Conservation (phyloP, 139 green algal genomes). For the Micromonas commoda region DNA sequence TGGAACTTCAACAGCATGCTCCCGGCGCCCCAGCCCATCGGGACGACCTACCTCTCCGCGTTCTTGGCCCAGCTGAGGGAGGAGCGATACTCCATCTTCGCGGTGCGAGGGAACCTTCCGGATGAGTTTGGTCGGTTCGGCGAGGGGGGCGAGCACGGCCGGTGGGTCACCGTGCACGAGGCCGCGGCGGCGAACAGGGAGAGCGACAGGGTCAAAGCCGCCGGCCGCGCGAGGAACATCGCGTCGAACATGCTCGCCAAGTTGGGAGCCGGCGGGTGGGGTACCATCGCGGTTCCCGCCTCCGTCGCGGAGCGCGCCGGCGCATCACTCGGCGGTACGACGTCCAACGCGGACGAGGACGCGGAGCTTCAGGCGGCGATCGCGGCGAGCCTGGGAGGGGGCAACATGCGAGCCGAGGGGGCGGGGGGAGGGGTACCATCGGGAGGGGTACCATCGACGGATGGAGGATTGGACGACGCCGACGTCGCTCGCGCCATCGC, state of each 20-base stretch:
- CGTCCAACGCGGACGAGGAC: conserved; percentile 38
- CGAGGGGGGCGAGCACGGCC: conserved; percentile 39
- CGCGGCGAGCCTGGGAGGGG: conserved; percentile 37
- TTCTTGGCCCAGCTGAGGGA: conserved; percentile 51
- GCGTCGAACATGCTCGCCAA: neutral
- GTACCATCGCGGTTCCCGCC: neutral
- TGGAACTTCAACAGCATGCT: conserved; percentile 79
- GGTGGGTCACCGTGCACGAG: conserved; percentile 25
- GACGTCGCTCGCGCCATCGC: conserved; percentile 55
- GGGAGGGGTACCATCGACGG: conserved; percentile 2
- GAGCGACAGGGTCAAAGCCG: neutral
- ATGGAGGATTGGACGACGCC: neutral
- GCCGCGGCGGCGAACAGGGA: conserved; percentile 18
- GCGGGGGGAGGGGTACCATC: neutral
- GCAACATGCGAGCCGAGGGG: neutral
- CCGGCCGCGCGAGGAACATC: neutral
- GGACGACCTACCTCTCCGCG: conserved; percentile 61
- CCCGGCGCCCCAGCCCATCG: conserved; percentile 55
- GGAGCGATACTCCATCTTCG: conserved; percentile 69
- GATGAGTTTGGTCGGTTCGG: conserved; percentile 41
- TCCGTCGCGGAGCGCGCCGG: neutral
- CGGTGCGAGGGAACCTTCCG: conserved; percentile 36
- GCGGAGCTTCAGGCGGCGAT: conserved; percentile 35
- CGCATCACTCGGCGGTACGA: too few species aligned
- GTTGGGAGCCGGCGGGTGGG: neutral